These are phyloP conservation scores for Draba incana DNA, from an alignment of 345 rosid genomes.

Conservation along the genomic window DNA sequence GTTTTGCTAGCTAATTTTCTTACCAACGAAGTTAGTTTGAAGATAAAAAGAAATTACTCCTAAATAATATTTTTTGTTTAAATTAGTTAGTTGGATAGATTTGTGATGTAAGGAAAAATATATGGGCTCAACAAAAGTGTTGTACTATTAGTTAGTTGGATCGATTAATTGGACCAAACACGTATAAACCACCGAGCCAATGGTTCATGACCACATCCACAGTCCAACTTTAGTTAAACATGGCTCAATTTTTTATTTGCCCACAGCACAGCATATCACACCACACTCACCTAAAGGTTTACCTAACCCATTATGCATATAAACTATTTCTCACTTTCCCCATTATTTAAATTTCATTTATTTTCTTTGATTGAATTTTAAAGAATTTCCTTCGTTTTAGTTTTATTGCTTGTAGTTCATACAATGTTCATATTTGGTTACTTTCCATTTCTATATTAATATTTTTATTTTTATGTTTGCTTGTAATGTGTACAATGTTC, in stretches of 20 bases:
- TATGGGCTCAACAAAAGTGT: slow-evolving; percentile 3
- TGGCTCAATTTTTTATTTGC: slow-evolving; percentile 6
- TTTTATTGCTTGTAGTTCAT: neutral
- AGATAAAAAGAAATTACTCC: neutral
- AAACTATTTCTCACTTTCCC: slow-evolving; percentile 2
- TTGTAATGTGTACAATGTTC: slow-evolving; percentile 16
- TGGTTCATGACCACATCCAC: slow-evolving; percentile 29
- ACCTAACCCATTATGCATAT: slow-evolving; percentile 30
- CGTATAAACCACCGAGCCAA: slow-evolving; percentile 23
- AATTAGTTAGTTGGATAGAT: too few relatives aligned
- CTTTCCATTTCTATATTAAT: neutral
- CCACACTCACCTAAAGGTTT: slow-evolving; percentile 23
- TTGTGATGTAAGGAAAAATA: slow-evolving; percentile 20
- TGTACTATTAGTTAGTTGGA: slow-evolving; percentile 28
- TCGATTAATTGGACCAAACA: slow-evolving; percentile 15
- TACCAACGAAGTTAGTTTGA: neutral
- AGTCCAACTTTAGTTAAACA: slow-evolving; percentile 20
- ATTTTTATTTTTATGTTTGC: neutral
- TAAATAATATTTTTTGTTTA: neutral
- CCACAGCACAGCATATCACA: slow-evolving; percentile 23
- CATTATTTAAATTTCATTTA: neutral
- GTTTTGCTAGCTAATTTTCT: neutral
- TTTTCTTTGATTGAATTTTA: neutral
- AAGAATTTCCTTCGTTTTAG: neutral
- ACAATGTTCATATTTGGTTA: slow-evolving; percentile 9